phyloP scores from a whole-genome alignment of 768 basidiomycete species.

The Suillus tomentosus region DNA sequence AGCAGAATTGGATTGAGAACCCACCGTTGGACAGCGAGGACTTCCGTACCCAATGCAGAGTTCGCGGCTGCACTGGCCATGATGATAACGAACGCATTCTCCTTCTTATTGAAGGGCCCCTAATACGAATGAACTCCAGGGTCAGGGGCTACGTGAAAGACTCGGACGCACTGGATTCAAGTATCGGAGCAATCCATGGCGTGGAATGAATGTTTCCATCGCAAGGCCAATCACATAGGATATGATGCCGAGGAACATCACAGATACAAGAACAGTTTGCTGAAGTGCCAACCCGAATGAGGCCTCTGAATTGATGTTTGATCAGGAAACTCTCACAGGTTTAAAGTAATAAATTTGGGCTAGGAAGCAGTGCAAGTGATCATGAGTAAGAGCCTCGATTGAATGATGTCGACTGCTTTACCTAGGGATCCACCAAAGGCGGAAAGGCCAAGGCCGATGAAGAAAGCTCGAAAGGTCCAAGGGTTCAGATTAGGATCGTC shows the following conservation, averaged over 20 bases:
- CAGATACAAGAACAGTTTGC: conserved; percentile 55
- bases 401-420: conserved; percentile 15
- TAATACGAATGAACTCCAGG: conserved; percentile 16
- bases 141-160: too few species aligned
- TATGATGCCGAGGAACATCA: conserved; percentile 55
- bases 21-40: conserved; percentile 51
- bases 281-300: conserved; percentile 18
- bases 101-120: conserved; percentile 62
- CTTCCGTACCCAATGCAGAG: conserved; percentile 54
- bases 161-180: conserved; percentile 46
- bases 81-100: conserved; percentile 58
- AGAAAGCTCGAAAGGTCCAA: conserved; percentile 46
- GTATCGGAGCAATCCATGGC: conserved; percentile 44
- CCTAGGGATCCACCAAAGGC: conserved; percentile 53
- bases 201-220: conserved; percentile 48
- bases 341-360: conserved; percentile 66
- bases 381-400: conserved; percentile 13
- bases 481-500: conserved; percentile 32
- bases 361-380: conserved; percentile 18
- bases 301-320: neutral
- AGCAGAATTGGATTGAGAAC: neutral
- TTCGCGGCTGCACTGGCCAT: conserved; percentile 59
- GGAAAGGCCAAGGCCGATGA: conserved; percentile 54
- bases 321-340: conserved; percentile 38
- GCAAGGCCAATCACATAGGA: conserved; percentile 51